Conservation (phyloP, 352 stramenopile species). For the Phytophthora tubulina region DNA sequence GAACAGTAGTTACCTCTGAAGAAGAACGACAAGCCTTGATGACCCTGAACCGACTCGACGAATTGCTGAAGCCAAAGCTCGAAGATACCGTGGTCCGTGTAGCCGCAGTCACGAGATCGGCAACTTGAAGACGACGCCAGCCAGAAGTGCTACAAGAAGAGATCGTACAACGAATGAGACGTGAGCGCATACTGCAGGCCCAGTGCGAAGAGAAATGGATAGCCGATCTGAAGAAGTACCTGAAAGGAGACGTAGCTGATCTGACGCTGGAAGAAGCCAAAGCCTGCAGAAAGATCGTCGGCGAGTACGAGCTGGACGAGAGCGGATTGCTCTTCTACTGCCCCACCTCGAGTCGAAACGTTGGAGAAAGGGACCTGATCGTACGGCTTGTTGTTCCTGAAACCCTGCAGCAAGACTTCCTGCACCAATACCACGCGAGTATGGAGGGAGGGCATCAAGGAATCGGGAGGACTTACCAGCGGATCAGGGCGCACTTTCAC, state of each 20-base stretch:
- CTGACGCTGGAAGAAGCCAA: neutral
- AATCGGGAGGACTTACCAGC: conserved; percentile 2
- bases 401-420: neutral
- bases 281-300: conserved; percentile 6
- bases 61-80: neutral
- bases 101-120: neutral
- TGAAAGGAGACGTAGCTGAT: neutral
- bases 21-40: neutral
- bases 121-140: neutral
- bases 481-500: conserved; percentile 4
- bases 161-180: neutral
- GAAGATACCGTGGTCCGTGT: neutral
- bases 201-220: conserved; percentile 13
- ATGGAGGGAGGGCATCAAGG: conserved; percentile 5
- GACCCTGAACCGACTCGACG: neutral
- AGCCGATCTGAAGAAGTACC: conserved; percentile 2
- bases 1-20: neutral
- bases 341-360: neutral
- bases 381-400: neutral
- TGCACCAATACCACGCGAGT: conserved; percentile 1
- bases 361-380: neutral
- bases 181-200: neutral
- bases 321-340: conserved; percentile 2
- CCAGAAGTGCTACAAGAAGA: conserved; percentile 5
- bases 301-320: conserved; percentile 11